Evolutionary conservation across 352 stramenopile species (phyloP).

Genomic region (Phytophthora pseudosyringae): DNA sequence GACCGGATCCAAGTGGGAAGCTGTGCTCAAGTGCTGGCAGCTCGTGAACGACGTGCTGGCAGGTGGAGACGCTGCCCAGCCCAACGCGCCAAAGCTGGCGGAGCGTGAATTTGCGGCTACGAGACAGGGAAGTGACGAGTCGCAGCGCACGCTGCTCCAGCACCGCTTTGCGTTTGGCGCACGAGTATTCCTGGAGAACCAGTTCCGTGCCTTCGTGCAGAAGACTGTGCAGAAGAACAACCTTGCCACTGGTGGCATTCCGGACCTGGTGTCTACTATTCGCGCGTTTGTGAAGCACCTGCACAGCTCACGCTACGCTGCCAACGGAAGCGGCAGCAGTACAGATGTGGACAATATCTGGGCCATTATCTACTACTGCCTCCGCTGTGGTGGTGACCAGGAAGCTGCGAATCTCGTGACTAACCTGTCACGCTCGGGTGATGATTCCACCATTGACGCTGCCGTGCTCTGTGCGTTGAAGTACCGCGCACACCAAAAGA

Average conservation of each 20-base stretch:
- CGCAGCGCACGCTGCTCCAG: constrained; percentile 49
- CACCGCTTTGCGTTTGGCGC: constrained; percentile 73
- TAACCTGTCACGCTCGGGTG: constrained; percentile 44
- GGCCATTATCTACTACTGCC: constrained; percentile 81
- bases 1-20: constrained; percentile 75
- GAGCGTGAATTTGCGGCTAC: constrained; percentile 64
- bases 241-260: constrained; percentile 72
- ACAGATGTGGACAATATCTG: constrained; percentile 69
- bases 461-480: constrained; percentile 64
- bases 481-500: constrained; percentile 72
- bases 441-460: constrained; percentile 57
- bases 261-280: constrained; percentile 72
- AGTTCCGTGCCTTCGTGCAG: constrained; percentile 81
- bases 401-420: constrained; percentile 69
- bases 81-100: constrained; percentile 46
- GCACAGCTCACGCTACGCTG: constrained; percentile 70
- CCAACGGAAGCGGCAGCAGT: constrained; percentile 37
- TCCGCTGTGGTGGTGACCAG: constrained; percentile 75
- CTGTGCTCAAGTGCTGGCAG: constrained; percentile 85
- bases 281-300: constrained; percentile 82
- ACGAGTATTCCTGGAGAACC: constrained; percentile 77
- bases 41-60: constrained; percentile 71
- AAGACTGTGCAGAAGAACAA: constrained; percentile 81
- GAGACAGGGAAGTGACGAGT: constrained; percentile 40
- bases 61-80: constrained; percentile 53